These are phyloP conservation scores for Umbelopsis vinacea DNA, from an alignment of 192 early-diverging fungal genomes.

Conservation along the genomic window DNA sequence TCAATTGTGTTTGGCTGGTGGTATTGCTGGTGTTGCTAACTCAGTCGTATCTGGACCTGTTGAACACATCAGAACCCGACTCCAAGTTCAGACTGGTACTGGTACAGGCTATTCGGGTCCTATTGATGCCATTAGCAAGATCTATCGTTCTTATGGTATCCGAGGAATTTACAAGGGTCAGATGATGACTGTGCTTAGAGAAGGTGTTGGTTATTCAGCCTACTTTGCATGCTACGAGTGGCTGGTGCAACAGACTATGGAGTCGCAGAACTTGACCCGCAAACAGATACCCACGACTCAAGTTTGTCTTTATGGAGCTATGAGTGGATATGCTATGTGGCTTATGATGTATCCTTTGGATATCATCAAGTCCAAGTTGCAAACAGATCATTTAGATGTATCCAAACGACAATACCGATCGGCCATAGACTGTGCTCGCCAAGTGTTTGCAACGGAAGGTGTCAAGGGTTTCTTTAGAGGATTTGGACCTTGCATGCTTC, in stretches of 20 bases:
- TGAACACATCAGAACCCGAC: constrained; percentile 93
- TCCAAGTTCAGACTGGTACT: constrained; percentile 89
- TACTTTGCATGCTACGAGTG: constrained; percentile 96
- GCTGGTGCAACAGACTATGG: constrained; percentile 80
- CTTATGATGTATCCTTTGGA: constrained; percentile 91
- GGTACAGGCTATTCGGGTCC: constrained; percentile 70
- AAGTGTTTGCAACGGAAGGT: constrained; percentile 82
- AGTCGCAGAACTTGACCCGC: constrained; percentile 59
- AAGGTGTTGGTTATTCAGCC: constrained; percentile 91
- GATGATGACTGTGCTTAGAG: constrained; percentile 80
- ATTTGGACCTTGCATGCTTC: constrained; percentile 81
- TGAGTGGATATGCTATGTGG: constrained; percentile 79
- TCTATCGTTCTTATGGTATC: constrained; percentile 76
- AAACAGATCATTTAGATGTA: constrained; percentile 84
- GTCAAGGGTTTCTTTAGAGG: constrained; percentile 86
- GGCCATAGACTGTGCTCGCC: constrained; percentile 77
- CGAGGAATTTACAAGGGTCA: constrained; percentile 91
- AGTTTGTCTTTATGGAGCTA: constrained; percentile 82
- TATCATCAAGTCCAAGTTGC: constrained; percentile 93
- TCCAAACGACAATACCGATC: constrained; percentile 70
- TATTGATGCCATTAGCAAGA: constrained; percentile 81
- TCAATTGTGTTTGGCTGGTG: constrained; percentile 89
- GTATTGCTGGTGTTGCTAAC: constrained; percentile 86
- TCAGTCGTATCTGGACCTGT: constrained; percentile 90
- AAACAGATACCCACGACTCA: constrained; percentile 75